Conservation (phyloP, 306 rosid genomes). For the Biancaea sappan region DNA sequence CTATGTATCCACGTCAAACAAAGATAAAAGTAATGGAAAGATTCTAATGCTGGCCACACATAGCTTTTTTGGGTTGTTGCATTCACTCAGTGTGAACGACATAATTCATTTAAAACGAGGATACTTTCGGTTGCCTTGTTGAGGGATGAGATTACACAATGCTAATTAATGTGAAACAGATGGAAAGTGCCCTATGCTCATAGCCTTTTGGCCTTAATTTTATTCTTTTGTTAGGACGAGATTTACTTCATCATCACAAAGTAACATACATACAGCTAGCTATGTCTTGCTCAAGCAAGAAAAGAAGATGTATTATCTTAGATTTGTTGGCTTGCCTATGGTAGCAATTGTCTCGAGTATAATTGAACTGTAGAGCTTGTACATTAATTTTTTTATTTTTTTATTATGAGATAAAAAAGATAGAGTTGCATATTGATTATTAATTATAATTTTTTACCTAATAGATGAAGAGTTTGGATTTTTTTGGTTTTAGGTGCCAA, state of each 20-base stretch:
- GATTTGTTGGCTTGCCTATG: no score
- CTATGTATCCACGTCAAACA: conserved; percentile 1
- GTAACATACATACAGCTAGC: conserved; percentile 31
- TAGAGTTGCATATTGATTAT: no score
- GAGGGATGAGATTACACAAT: conserved; percentile 6
- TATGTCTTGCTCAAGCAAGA: background rate
- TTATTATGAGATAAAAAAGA: no score
- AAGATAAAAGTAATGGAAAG: conserved; percentile 31
- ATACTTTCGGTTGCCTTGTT: conserved; percentile 20
- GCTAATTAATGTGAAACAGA: conserved; percentile 24
- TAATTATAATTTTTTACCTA: no score
- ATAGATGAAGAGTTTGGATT: no score
- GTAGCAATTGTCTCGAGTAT: no score
- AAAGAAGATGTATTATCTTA: background rate
- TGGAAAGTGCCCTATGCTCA: conserved; percentile 15
- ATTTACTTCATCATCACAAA: background rate
- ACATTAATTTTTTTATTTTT: no score
- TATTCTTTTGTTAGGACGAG: background rate
- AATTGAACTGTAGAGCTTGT: no score
- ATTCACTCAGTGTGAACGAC: conserved; percentile 23
- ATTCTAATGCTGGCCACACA: conserved; percentile 18
- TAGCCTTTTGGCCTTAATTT: background rate
- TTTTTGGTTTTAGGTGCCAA: no score
- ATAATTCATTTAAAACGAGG: background rate
- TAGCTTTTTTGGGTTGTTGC: conserved; percentile 26